A percentile compares a stretch with the other conserved stretches of the same genome.
Evolutionary conservation across 2,329 filamentous ascomycete genomes (phyloP).

Genomic region (Colletotrichum shisoi): DNA sequence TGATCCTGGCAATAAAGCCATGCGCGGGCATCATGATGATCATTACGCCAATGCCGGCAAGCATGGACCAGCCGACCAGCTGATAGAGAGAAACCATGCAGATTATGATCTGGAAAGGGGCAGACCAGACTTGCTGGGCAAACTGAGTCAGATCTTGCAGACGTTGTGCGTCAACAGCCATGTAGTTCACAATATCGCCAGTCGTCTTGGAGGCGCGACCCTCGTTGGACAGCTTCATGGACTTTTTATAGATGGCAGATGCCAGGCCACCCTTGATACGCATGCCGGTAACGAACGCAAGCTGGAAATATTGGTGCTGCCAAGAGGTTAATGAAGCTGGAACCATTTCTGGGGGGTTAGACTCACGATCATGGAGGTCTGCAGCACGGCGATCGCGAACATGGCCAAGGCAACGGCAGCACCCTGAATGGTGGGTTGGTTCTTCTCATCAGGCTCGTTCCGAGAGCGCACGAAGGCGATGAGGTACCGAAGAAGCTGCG

Average conservation of each 20-base stretch:
- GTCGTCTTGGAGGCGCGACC: conserved; percentile 88
- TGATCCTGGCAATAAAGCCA: conserved; percentile 86
- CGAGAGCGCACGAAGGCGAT: conserved; percentile 89
- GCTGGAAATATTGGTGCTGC: conserved; percentile 93
- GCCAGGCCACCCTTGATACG: conserved; percentile 90
- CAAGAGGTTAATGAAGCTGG: conserved; percentile 32
- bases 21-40: conserved; percentile 97
- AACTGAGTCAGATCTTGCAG: conserved; percentile 95
- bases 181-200: conserved; percentile 98
- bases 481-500: conserved; percentile 83
- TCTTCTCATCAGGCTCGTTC: conserved; percentile 56
- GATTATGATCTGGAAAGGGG: conserved; percentile 92
- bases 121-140: conserved; percentile 93
- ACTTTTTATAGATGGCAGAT: conserved; percentile 91
- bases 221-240: conserved; percentile 89
- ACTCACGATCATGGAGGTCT: conserved; percentile 78
- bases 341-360: background rate
- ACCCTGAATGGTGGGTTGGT: conserved; percentile 81
- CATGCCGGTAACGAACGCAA: conserved; percentile 95
- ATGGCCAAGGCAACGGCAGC: conserved; percentile 88
- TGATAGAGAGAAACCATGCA: conserved; percentile 97
- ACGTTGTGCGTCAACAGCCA: conserved; percentile 97
- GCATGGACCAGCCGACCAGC: conserved; percentile 92
- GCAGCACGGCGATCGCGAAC: conserved; percentile 85
- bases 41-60: conserved; percentile 95